phyloP scores from a whole-genome alignment of 352 stramenopile genomes.

The Pythium aristosporum region DNA sequence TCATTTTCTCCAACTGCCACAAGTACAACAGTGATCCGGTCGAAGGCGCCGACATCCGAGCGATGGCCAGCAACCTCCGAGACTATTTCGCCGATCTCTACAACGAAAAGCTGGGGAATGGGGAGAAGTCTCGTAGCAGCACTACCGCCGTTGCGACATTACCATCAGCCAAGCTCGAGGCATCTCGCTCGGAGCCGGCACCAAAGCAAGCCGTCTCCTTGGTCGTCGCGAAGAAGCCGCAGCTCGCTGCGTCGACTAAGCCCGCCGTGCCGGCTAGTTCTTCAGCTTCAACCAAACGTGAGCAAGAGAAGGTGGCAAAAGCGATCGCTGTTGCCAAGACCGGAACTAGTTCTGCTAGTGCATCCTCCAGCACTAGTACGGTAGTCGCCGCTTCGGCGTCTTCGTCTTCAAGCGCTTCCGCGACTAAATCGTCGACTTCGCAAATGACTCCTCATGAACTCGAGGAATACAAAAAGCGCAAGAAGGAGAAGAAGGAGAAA shows the following conservation, averaged over 20 bases:
- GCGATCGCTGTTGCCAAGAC: neutral
- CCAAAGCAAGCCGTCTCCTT: neutral
- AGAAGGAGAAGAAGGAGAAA: conserved; percentile 54
- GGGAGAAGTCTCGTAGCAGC: conserved; percentile 1
- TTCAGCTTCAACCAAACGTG: neutral
- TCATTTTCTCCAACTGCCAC: conserved; percentile 89
- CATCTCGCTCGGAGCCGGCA: neutral
- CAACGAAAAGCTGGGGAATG: conserved; percentile 52
- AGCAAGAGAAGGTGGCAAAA: neutral
- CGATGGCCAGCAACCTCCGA: conserved; percentile 78
- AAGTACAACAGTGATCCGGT: conserved; percentile 89
- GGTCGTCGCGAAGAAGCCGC: conserved; percentile 1
- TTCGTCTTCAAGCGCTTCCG: neutral
- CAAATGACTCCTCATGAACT: conserved; percentile 24
- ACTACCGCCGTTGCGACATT: conserved; percentile 1
- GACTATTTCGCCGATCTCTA: conserved; percentile 83
- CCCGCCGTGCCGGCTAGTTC: neutral
- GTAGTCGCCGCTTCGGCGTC: conserved; percentile 16
- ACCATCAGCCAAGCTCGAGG: conserved; percentile 25
- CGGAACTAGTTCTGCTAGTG: neutral
- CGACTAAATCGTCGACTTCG: conserved; percentile 5
- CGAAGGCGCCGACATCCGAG: conserved; percentile 83
- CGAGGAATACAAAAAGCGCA: conserved; percentile 22
- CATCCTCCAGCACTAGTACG: neutral
- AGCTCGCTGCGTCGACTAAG: conserved; percentile 3